Evolutionary conservation across 306 rosid genomes (phyloP), one percentile per base, ranked within the genome.

Genomic region (Lathyrus oleraceus): DNA sequence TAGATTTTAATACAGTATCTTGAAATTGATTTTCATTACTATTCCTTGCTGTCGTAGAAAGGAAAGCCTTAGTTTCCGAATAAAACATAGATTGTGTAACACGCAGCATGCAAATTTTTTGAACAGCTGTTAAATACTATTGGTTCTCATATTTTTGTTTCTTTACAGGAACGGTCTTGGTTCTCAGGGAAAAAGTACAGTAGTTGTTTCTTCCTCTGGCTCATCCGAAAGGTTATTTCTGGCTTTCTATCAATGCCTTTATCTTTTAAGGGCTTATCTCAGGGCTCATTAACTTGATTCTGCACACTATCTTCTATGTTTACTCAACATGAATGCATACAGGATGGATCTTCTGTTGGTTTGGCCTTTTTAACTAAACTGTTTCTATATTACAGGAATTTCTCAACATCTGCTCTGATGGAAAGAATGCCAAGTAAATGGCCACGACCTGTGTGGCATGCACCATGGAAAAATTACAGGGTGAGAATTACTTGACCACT

Each of bases 371-470:
- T 82, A 42, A 10, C 68, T 80, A 74, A 75, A 38, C 65, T 28
- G 32, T 83, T 75, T 78, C 56, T 80, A 27, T 57, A 23, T 60
- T 69, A 38, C 79, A 93, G 97, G 86, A 82, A 82, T 66, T 82
- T 85, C 8, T 92, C 97, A 0, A 94, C 99, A 39, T 80, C 99
- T 49, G 99, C 97, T 77, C 42, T 94, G 79, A 91, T 94, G 88
- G 99, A 94, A 81, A 91, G 99, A 83, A 88, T 91, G 65, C 91
- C 99, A 57, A 90, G 97, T 77, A 94, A 81, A 89, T 94, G 99
- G 99, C 99, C 99, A 43, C 97, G 99, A 45, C 99, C 99, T 27
- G 79, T 74, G 53, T 94, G 99, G 99, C 99, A 83, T 84, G 87
- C 97, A 1, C 99, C 99, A 14, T 91, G 99, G 99, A 94, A 82